Conservation (phyloP, 352 stramenopile genomes). For the Pythium monospermum region DNA sequence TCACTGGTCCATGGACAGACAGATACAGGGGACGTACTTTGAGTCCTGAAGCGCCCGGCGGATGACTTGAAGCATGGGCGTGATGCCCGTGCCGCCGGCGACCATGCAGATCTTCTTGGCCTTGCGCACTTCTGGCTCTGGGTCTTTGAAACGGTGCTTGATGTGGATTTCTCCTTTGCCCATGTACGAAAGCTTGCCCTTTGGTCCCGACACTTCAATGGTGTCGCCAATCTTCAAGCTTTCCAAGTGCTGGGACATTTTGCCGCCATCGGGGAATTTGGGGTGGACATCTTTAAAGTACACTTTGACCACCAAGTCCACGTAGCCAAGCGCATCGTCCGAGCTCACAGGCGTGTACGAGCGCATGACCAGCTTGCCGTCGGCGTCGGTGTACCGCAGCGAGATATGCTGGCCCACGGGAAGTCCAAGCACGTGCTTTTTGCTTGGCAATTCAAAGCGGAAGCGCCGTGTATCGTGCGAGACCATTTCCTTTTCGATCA, state of each 20-base stretch:
- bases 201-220: conserved; percentile 89
- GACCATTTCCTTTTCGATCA: conserved; percentile 89
- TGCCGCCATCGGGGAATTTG: conserved; percentile 93
- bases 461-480: conserved; percentile 94
- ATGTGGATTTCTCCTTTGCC: conserved; percentile 92
- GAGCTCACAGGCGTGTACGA: conserved; percentile 88
- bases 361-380: conserved; percentile 72
- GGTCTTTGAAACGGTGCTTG: conserved; percentile 85
- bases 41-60: conserved; percentile 83
- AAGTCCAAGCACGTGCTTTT: conserved; percentile 85
- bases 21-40: no score
- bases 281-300: conserved; percentile 91
- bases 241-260: conserved; percentile 85
- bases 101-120: conserved; percentile 90
- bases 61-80: conserved; percentile 86
- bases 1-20: no score
- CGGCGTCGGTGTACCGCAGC: conserved; percentile 27
- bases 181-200: conserved; percentile 82
- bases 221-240: conserved; percentile 76
- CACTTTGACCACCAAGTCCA: conserved; percentile 88
- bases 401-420: conserved; percentile 92
- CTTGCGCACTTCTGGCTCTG: conserved; percentile 65
- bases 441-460: conserved; percentile 87
- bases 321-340: conserved; percentile 76
- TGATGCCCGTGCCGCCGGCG: conserved; percentile 88